phyloP scores from a whole-genome alignment of 2,329 filamentous ascomycete species.

The Epichloe sylvatica region DNA sequence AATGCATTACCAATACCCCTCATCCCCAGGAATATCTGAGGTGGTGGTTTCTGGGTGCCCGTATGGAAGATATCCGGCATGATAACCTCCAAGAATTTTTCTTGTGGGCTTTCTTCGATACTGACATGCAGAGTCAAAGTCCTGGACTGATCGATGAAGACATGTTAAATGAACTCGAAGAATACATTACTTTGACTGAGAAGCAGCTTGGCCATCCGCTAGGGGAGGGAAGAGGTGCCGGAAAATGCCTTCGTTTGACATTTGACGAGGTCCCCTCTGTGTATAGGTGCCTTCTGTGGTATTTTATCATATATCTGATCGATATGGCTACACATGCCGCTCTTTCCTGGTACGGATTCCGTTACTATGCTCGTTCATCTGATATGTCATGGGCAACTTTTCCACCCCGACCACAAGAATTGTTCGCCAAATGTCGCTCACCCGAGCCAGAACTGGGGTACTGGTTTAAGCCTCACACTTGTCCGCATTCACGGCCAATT shows the following conservation, averaged over 20 bases:
- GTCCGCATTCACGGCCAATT: constrained; percentile 34
- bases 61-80: constrained; percentile 40
- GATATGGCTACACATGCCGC: constrained; percentile 35
- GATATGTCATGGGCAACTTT: constrained; percentile 29
- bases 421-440: constrained; percentile 33
- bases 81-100: constrained; percentile 57
- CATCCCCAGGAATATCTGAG: constrained; percentile 43
- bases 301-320: constrained; percentile 39
- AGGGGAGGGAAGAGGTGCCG: constrained; percentile 39
- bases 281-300: constrained; percentile 52
- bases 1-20: constrained; percentile 39
- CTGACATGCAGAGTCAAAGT: constrained; percentile 16
- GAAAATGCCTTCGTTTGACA: constrained; percentile 46
- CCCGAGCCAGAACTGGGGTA: constrained; percentile 41
- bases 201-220: constrained; percentile 35
- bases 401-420: constrained; percentile 40
- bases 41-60: constrained; percentile 53
- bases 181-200: constrained; percentile 39
- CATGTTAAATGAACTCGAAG: constrained; percentile 27
- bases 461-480: constrained; percentile 51
- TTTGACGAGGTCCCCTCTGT: constrained; percentile 48
- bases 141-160: constrained; percentile 15
- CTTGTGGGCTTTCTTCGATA: constrained; percentile 53
- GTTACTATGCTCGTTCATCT: constrained; percentile 30
- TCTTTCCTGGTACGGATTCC: constrained; percentile 36